These are phyloP conservation scores for Backusella luteola DNA, from an alignment of 192 early-diverging fungal species.

Conservation along the genomic window DNA sequence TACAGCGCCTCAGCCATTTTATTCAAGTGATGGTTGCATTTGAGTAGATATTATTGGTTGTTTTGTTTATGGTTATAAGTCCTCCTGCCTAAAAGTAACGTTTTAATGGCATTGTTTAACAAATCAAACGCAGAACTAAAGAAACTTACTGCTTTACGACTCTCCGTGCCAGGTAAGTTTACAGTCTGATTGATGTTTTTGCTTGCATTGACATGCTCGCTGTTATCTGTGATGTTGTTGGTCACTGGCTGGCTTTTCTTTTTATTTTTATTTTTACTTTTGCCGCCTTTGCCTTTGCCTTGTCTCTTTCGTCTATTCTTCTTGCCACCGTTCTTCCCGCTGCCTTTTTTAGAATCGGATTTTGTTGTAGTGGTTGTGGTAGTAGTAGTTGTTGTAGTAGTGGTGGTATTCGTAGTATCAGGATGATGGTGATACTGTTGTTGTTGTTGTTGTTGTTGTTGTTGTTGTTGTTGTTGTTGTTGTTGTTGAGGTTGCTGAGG, in stretches of 20 bases:
- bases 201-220: background rate
- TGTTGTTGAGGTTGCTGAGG: too few relatives aligned
- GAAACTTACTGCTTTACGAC: background rate
- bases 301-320: background rate
- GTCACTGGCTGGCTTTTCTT: background rate
- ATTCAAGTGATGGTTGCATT: background rate
- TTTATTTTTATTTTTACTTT: background rate
- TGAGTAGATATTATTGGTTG: conserved; percentile 1
- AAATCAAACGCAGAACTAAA: background rate
- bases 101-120: background rate
- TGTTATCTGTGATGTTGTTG: background rate
- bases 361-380: background rate
- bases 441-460: too few relatives aligned
- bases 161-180: background rate
- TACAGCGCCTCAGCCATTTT: too few relatives aligned
- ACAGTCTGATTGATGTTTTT: background rate
- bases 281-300: background rate
- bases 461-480: too few relatives aligned
- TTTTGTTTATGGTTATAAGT: background rate
- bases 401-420: background rate
- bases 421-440: background rate
- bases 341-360: background rate
- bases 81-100: background rate
- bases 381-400: background rate
- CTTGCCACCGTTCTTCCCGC: background rate